phyloP scores from a whole-genome alignment of 306 rosid genomes.

The Citrullus amarus region DNA sequence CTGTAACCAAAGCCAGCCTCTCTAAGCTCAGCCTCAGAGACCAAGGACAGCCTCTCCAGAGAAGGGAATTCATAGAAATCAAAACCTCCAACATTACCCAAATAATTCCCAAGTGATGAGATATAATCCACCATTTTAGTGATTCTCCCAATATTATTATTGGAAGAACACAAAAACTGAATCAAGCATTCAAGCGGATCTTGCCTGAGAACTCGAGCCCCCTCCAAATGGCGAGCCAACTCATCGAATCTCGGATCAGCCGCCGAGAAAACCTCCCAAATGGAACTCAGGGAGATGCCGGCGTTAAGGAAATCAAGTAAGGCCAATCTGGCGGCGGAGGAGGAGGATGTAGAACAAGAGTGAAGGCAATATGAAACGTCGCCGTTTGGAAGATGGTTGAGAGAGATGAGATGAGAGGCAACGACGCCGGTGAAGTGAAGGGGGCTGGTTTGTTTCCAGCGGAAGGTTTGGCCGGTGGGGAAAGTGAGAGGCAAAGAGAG shows the following conservation, averaged over 20 bases:
- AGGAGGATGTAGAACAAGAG: conserved; percentile 16
- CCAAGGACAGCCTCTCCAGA: conserved; percentile 37
- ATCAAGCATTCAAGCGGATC: conserved; percentile 85
- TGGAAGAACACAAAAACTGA: conserved; percentile 87
- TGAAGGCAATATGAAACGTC: conserved; percentile 61
- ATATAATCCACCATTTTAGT: conserved; percentile 82
- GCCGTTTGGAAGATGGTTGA: conserved; percentile 53
- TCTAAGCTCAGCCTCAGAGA: conserved; percentile 65
- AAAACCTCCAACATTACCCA: conserved; percentile 56
- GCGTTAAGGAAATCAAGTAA: conserved; percentile 66
- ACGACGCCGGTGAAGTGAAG: conserved; percentile 66
- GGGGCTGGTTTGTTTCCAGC: conserved; percentile 70
- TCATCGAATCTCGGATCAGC: conserved; percentile 55
- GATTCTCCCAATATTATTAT: conserved; percentile 69
- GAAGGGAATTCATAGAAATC: conserved; percentile 59
- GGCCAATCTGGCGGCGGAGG: conserved; percentile 24
- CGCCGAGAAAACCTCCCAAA: conserved; percentile 62
- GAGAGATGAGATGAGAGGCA: conserved; percentile 61
- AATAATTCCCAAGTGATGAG: conserved; percentile 52
- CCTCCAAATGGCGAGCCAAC: conserved; percentile 42
- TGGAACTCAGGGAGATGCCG: conserved; percentile 39
- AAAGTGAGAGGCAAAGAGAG: conserved; percentile 81
- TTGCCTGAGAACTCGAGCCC: conserved; percentile 83
- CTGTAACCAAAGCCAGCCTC: conserved; percentile 92
- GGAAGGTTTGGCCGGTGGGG: conserved; percentile 97